These are phyloP conservation scores for Cichorium intybus DNA, from an alignment of 140 eudicot genomes.

Conservation along the genomic window DNA sequence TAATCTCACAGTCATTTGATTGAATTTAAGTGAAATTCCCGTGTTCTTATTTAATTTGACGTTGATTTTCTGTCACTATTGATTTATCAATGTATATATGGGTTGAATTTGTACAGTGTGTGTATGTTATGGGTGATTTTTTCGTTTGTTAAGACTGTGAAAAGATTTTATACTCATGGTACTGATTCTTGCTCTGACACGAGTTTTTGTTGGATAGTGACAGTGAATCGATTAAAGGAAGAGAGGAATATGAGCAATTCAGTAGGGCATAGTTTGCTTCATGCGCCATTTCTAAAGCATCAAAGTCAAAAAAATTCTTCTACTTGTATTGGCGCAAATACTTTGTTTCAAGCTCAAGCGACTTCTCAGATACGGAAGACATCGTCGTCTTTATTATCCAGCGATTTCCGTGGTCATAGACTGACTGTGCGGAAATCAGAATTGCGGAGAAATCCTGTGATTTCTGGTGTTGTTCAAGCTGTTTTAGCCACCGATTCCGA, in stretches of 20 bases:
- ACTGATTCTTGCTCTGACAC: conserved; percentile 36
- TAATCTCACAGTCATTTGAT: conserved; percentile 5
- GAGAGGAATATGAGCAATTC: conserved; percentile 70
- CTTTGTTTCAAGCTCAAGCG: conserved; percentile 64
- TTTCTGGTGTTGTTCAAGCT: conserved; percentile 42
- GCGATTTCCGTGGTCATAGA: conserved; percentile 47
- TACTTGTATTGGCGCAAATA: conserved; percentile 44
- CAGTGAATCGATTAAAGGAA: conserved; percentile 17
- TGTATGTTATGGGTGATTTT: neutral
- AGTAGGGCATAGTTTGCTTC: conserved; percentile 59
- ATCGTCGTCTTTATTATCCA: conserved; percentile 42
- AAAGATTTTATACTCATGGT: conserved; percentile 11
- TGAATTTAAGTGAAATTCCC: neutral
- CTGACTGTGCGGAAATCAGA: conserved; percentile 35
- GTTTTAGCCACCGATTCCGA: conserved; percentile 72
- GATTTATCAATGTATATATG: conserved; percentile 9
- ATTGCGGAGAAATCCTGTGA: conserved; percentile 29
- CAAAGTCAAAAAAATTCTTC: conserved; percentile 48
- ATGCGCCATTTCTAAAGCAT: conserved; percentile 49
- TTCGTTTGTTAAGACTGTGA: neutral
- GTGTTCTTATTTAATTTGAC: neutral
- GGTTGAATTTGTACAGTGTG: conserved; percentile 7
- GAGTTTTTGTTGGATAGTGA: conserved; percentile 39
- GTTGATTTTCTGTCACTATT: neutral
- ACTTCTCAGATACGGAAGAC: conserved; percentile 49